Evolutionary conservation across 495 filamentous ascomycete genomes (phyloP).

Genomic region (Talaromyces thailandensis): DNA sequence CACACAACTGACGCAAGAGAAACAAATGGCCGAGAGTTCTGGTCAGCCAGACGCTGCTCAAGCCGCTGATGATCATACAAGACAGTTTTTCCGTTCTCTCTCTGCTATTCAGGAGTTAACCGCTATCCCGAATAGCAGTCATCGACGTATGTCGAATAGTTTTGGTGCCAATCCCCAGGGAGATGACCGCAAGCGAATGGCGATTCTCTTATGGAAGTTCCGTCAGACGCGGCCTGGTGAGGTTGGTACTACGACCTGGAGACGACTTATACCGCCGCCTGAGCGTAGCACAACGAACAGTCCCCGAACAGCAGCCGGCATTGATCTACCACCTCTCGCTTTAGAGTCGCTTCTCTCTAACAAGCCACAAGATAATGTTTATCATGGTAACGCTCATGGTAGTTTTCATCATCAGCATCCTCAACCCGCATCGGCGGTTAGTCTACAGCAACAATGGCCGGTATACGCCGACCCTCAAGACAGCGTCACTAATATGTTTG

Average conservation of each 20-base stretch:
- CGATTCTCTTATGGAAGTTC: conserved; percentile 47
- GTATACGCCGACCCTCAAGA: conserved; percentile 30
- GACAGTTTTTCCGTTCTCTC: conserved; percentile 31
- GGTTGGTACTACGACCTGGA: conserved; percentile 45
- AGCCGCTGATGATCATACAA: conserved; percentile 28
- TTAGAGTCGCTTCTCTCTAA: conserved; percentile 24
- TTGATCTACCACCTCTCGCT: conserved; percentile 33
- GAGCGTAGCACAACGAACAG: conserved; percentile 30
- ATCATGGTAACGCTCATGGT: conserved; percentile 28
- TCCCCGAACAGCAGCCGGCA: conserved; percentile 21
- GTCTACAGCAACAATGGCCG: conserved; percentile 28
- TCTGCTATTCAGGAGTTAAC: conserved; percentile 44
- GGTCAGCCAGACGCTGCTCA: conserved; percentile 24
- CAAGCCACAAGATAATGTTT: conserved; percentile 24
- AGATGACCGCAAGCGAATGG: conserved; percentile 35
- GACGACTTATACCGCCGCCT: conserved; percentile 34
- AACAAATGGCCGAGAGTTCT: conserved; percentile 25
- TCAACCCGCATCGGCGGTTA: not conserved
- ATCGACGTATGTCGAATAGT: conserved; percentile 23
- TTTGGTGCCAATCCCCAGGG: conserved; percentile 12
- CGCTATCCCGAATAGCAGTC: conserved; percentile 20
- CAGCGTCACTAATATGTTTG: conserved; percentile 28
- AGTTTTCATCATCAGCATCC: conserved; percentile 16
- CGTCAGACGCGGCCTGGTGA: conserved; percentile 33
- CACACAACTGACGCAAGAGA: conserved; percentile 31